phyloP scores from a whole-genome alignment of 768 basidiomycete species.

The Termitomyces titanicus region DNA sequence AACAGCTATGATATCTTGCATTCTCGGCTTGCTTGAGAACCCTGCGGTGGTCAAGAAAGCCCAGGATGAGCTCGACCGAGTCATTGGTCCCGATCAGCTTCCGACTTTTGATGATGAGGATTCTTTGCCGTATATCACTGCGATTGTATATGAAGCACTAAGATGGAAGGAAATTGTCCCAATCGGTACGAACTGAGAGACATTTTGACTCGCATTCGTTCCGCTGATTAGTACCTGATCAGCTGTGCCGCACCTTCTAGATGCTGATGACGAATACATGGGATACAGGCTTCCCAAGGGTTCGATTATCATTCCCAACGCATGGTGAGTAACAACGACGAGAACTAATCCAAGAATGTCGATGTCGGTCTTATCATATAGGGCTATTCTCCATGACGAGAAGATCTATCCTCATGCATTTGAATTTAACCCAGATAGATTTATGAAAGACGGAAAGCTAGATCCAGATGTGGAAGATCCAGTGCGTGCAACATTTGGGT shows the following conservation, averaged over 20 bases:
- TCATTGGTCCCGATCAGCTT: slow-evolving; percentile 23
- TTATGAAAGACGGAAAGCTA: slow-evolving; percentile 23
- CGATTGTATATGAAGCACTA: slow-evolving; percentile 28
- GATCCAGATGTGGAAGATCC: slow-evolving; percentile 15
- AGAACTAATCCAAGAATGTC: neutral
- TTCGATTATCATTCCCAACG: slow-evolving; percentile 25
- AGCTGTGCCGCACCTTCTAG: slow-evolving; percentile 28
- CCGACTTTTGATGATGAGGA: slow-evolving; percentile 26
- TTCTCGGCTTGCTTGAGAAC: slow-evolving; percentile 26
- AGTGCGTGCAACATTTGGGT: slow-evolving; percentile 14
- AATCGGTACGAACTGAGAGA: slow-evolving; percentile 12
- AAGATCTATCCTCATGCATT: slow-evolving; percentile 27
- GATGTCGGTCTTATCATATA: slow-evolving; percentile 1
- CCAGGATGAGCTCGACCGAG: slow-evolving; percentile 27
- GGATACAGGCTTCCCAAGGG: slow-evolving; percentile 33
- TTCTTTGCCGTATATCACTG: slow-evolving; percentile 28
- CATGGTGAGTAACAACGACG: slow-evolving; percentile 18
- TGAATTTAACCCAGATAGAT: slow-evolving; percentile 33
- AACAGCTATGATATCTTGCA: slow-evolving; percentile 16
- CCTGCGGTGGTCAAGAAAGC: slow-evolving; percentile 24
- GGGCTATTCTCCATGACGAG: slow-evolving; percentile 32
- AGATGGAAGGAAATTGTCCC: slow-evolving; percentile 23
- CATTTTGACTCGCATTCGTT: neutral
- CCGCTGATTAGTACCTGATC: neutral
- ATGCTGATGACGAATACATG: slow-evolving; percentile 29